phyloP scores from a whole-genome alignment of 1,284 basidiomycete species.

The Sporisorium sorghi region DNA sequence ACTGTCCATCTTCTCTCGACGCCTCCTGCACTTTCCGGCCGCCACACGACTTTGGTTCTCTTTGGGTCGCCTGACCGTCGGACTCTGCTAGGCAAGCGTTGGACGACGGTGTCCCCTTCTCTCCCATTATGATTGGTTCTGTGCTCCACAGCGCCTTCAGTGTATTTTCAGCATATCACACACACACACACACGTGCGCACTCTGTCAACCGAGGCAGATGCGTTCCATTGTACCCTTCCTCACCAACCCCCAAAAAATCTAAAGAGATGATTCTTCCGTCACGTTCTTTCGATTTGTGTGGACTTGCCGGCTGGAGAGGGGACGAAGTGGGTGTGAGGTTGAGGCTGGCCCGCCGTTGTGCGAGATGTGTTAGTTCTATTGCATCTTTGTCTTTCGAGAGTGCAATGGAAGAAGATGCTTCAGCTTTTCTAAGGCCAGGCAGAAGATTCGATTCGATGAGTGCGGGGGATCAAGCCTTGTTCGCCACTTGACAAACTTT shows the following conservation, averaged over 20 bases:
- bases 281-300: background rate
- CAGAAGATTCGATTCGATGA: too few species aligned
- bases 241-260: conserved; percentile 29
- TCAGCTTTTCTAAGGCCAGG: too few species aligned
- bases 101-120: conserved; percentile 10
- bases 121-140: too few species aligned
- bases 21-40: background rate
- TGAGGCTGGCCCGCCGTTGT: too few species aligned
- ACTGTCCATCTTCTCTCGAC: background rate
- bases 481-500: too few species aligned
- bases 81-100: background rate
- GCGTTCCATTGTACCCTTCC: conserved; percentile 6
- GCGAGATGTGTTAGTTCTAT: too few species aligned
- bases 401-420: too few species aligned
- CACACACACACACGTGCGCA: conserved; percentile 4
- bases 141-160: conserved; percentile 13
- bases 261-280: conserved; percentile 44
- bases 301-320: too few species aligned
- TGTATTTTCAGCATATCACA: conserved; percentile 45
- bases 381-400: too few species aligned
- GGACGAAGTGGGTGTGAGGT: too few species aligned
- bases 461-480: too few species aligned
- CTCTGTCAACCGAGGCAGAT: background rate
- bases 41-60: conserved; percentile 9
- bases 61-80: conserved; percentile 8